A percentile compares a stretch with the other conserved stretches of the same genome.
These are phyloP conservation scores for Galeopsis tetrahit DNA, from an alignment of 257 asterid genomes.

Conservation along the genomic window DNA sequence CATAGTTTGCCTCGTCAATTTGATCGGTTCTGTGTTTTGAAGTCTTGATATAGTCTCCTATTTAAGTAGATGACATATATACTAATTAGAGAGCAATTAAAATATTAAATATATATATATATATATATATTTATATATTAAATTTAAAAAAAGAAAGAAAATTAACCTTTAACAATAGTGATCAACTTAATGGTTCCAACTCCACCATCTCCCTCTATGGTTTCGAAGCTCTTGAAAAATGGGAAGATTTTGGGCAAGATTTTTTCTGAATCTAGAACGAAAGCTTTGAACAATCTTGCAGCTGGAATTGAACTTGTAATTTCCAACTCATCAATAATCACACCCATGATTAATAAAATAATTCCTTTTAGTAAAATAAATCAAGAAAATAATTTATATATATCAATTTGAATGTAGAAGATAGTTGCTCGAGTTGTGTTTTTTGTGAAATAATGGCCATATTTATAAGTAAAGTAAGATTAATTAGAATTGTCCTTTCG, in stretches of 20 bases:
- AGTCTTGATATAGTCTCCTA: slow-evolving; percentile 23
- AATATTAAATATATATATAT: too few relatives aligned
- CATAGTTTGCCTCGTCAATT: slow-evolving; percentile 43
- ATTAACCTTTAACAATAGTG: slow-evolving; percentile 44
- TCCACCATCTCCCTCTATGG: slow-evolving; percentile 48
- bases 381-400: neutral
- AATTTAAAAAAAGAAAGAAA: neutral
- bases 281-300: slow-evolving; percentile 46
- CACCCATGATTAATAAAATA: slow-evolving; percentile 33
- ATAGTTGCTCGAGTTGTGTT: neutral
- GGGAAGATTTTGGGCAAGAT: slow-evolving; percentile 46
- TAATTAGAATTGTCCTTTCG: too few relatives aligned
- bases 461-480: too few relatives aligned
- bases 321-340: slow-evolving; percentile 34
- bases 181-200: slow-evolving; percentile 46
- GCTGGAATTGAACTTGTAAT: slow-evolving; percentile 48
- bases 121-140: neutral
- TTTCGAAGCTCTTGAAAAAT: slow-evolving; percentile 43
- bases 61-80: too few relatives aligned
- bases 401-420: neutral
- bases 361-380: too few relatives aligned
- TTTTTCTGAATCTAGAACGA: slow-evolving; percentile 42
- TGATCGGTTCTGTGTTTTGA: slow-evolving; percentile 46
- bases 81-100: too few relatives aligned
- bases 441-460: too few relatives aligned